Conservation (phyloP, 2,329 filamentous ascomycete species). For the Fusarium tanahbumbuense region DNA sequence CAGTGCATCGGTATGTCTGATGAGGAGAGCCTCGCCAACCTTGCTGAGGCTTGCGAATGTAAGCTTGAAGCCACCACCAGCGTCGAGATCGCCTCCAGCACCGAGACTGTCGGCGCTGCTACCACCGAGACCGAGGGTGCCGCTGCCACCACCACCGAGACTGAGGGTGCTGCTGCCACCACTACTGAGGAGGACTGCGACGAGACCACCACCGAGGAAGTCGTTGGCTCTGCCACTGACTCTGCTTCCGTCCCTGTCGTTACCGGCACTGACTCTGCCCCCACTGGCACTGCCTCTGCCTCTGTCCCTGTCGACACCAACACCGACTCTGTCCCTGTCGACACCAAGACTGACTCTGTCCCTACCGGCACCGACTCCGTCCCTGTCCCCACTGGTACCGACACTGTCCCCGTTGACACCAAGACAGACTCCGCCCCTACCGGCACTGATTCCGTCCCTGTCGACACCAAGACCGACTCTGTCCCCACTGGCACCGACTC, state of each 20-base stretch:
- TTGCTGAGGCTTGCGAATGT: not conserved
- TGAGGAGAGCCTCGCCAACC: too few relatives aligned
- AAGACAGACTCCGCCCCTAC: not conserved
- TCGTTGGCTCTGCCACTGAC: not conserved
- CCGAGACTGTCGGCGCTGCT: conserved; percentile 9
- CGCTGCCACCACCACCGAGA: not conserved
- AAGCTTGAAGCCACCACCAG: not conserved
- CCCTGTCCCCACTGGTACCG: not conserved
- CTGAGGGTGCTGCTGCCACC: not conserved
- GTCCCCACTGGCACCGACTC: not conserved
- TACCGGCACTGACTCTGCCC: conserved; percentile 1
- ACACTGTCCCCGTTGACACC: not conserved
- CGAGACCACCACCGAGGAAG: conserved; percentile 4
- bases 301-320: not conserved
- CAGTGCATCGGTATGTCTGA: too few relatives aligned
- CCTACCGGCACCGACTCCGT: not conserved
- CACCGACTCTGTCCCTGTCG: not conserved
- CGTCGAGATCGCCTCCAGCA: conserved; percentile 1
- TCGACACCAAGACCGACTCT: not conserved
- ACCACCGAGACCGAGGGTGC: conserved; percentile 14
- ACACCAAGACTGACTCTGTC: not conserved
- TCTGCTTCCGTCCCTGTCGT: not conserved
- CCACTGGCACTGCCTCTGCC: conserved; percentile 8
- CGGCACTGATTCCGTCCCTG: not conserved
- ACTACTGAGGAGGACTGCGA: conserved; percentile 19